phyloP scores from a whole-genome alignment of 73 alveolate genomes.

The Uronychia binucleata region DNA sequence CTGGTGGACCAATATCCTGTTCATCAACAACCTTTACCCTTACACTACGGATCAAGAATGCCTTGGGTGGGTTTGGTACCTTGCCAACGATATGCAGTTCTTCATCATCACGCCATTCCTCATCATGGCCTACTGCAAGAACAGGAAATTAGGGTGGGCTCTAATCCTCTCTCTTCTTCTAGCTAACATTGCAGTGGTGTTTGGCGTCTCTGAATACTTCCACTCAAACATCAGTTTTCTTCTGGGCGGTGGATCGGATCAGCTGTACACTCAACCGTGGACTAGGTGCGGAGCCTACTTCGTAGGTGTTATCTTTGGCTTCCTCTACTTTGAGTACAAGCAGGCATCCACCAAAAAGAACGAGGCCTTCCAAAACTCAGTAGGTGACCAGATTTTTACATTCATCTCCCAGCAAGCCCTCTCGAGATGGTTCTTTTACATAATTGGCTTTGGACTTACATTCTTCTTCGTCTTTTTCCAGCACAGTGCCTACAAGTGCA shows the following conservation, averaged over 20 bases:
- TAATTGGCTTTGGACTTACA: neutral
- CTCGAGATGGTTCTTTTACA: neutral
- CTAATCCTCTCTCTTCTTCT: neutral
- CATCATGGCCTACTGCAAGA: constrained; percentile 16
- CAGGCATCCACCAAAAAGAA: neutral
- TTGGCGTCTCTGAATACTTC: neutral
- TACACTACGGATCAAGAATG: constrained; percentile 15
- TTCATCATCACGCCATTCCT: constrained; percentile 43
- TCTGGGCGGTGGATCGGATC: neutral
- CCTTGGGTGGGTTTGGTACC: constrained; percentile 51
- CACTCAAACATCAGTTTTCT: neutral
- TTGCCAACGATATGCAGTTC: constrained; percentile 54
- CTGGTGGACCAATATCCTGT: constrained; percentile 52
- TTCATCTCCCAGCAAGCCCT: neutral
- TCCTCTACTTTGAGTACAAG: constrained; percentile 2
- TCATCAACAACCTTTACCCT: constrained; percentile 41
- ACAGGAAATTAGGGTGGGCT: constrained; percentile 24
- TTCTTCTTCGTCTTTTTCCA: neutral
- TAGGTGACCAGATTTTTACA: neutral
- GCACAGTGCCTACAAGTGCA: neutral
- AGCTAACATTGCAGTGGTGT: neutral
- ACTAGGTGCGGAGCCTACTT: constrained; percentile 29
- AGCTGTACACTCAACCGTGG: constrained; percentile 27
- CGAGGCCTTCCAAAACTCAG: neutral
- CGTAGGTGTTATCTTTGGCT: constrained; percentile 11